phyloP scores from a whole-genome alignment of 176 grass and related monocot species.

The Puya raimondii region DNA sequence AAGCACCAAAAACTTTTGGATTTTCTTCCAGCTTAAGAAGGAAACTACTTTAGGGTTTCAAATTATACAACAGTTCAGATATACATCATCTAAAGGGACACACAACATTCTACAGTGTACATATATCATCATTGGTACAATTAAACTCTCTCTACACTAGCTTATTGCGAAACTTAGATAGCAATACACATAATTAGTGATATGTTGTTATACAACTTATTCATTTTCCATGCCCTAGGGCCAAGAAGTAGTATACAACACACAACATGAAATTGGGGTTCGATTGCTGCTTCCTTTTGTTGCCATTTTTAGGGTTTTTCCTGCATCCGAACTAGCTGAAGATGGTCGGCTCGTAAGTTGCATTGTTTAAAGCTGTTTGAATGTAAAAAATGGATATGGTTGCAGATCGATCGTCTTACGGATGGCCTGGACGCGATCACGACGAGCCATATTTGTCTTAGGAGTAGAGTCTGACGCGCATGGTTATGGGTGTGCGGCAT shows the following conservation, averaged over 20 bases:
- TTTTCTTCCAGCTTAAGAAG: too few species aligned
- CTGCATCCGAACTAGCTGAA: too few species aligned
- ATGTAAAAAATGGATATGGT: background rate
- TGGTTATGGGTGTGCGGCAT: slow-evolving; percentile 47
- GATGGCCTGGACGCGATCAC: background rate
- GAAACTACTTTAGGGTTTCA: background rate
- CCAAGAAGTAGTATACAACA: background rate
- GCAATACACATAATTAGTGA: background rate
- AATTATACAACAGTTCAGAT: background rate
- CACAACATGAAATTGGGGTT: background rate
- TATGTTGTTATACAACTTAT: background rate
- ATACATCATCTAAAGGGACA: background rate
- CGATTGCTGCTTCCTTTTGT: too few species aligned
- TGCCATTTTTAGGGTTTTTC: too few species aligned
- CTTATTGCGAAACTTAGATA: background rate
- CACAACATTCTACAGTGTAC: background rate
- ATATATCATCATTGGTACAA: background rate
- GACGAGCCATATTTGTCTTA: slow-evolving; percentile 3
- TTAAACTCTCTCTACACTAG: too few species aligned
- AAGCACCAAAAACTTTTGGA: too few species aligned
- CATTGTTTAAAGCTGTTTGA: too few species aligned
- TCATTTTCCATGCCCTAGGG: background rate
- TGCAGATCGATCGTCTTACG: background rate
- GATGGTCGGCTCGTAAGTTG: too few species aligned
- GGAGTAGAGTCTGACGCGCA: slow-evolving; percentile 57